phyloP scores from a whole-genome alignment of 2,329 filamentous ascomycete genomes.

The Amauroascus verrucosus region DNA sequence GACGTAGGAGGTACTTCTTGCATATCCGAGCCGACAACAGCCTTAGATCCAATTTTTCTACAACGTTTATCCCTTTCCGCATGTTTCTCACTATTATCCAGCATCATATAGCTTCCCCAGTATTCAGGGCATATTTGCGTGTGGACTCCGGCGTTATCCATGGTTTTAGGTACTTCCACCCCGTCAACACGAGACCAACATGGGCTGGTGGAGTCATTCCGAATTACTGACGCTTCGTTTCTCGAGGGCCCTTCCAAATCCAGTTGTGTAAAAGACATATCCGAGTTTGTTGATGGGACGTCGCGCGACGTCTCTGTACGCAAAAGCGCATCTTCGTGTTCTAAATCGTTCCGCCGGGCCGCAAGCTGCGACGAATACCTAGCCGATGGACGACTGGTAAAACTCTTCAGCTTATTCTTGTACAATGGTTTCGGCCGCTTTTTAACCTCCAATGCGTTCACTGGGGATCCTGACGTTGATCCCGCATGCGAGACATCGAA shows the following conservation, averaged over 20 bases:
- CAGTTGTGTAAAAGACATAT: neutral
- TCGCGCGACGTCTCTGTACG: neutral
- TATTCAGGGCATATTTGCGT: too few relatives aligned
- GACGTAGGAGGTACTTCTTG: neutral
- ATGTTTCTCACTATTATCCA: too few relatives aligned
- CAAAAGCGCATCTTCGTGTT: neutral
- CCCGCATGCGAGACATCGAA: neutral
- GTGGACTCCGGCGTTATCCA: too few relatives aligned
- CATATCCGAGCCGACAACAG: neutral
- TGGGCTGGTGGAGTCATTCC: neutral
- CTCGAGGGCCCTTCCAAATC: neutral
- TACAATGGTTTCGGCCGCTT: slow-evolving; percentile 27
- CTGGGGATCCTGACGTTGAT: slow-evolving; percentile 10
- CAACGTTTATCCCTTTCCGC: too few relatives aligned
- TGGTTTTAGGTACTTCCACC: too few relatives aligned
- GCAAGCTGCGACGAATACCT: slow-evolving; percentile 6
- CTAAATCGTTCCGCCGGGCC: neutral
- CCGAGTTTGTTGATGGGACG: neutral
- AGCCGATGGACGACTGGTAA: neutral
- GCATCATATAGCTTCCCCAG: too few relatives aligned
- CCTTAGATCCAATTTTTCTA: too few relatives aligned
- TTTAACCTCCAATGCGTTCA: slow-evolving; percentile 18
- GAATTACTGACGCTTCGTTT: neutral
- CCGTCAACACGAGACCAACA: neutral
- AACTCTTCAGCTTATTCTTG: slow-evolving; percentile 25